Evolutionary conservation across 192 early-diverging fungal species (phyloP).

Genomic region (Coemansia sp.): DNA sequence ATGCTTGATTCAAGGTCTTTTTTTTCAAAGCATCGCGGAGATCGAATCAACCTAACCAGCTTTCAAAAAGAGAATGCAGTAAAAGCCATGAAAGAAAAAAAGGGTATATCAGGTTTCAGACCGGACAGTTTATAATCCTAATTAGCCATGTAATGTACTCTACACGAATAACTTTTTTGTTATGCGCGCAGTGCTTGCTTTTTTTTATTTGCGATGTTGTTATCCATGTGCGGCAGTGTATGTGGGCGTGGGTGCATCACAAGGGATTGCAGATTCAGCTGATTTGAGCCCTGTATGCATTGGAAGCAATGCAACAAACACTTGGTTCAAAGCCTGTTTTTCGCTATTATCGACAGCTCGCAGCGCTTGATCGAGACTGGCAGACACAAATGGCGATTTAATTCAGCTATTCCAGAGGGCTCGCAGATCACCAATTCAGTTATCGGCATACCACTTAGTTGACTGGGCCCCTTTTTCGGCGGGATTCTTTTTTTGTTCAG

Average conservation of each 20-base stretch:
- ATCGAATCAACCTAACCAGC: neutral
- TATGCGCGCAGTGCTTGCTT: neutral
- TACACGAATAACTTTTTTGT: neutral
- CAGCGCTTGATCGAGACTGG: no score
- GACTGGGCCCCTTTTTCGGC: no score
- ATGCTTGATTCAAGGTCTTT: neutral
- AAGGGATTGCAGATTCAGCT: neutral
- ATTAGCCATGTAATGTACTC: neutral
- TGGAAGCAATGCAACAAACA: neutral
- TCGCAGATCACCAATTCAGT: no score
- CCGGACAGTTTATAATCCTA: neutral
- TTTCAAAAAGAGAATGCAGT: neutral
- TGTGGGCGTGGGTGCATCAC: neutral
- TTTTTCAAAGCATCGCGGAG: neutral
- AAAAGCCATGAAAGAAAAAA: neutral
- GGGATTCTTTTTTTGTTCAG: no score
- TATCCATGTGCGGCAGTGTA: neutral
- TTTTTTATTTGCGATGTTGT: neutral
- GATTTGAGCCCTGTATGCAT: neutral
- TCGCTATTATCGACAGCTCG: neutral
- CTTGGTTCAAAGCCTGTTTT: neutral
- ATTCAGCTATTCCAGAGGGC: no score
- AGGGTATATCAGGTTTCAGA: neutral
- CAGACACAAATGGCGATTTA: no score
- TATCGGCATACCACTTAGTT: no score